These are phyloP conservation scores for Hypoxylon sp. DNA, from an alignment of 2,329 filamentous ascomycete genomes.

Conservation along the genomic window DNA sequence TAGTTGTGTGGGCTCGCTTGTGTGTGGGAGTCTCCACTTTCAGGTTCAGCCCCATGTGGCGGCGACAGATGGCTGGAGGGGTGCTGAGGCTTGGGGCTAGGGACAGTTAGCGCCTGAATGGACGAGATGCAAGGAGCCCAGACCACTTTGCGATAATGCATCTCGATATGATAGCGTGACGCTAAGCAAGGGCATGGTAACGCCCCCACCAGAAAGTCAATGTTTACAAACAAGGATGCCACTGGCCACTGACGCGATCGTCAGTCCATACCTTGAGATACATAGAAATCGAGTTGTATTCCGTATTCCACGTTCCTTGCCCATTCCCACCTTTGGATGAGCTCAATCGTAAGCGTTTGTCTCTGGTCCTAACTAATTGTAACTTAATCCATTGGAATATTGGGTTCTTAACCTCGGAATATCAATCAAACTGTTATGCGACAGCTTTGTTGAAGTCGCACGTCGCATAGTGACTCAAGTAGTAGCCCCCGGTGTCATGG, in stretches of 20 bases:
- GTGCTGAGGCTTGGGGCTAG: not conserved
- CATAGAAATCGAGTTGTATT: conserved; percentile 15
- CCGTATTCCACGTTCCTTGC: conserved; percentile 10
- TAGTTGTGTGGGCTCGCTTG: conserved; percentile 42
- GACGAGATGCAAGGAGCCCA: too few relatives aligned
- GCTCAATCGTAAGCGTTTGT: not conserved
- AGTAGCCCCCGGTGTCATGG: conserved; percentile 16
- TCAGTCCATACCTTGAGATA: not conserved
- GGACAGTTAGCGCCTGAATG: not conserved
- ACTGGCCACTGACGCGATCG: conserved; percentile 32
- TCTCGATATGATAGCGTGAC: not conserved
- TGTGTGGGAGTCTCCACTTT: conserved; percentile 21
- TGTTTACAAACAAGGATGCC: conserved; percentile 41
- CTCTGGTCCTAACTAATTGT: not conserved
- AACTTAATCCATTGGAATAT: not conserved
- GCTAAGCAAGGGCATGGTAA: not conserved
- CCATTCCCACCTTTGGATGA: not conserved
- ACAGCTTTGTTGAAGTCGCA: conserved; percentile 12
- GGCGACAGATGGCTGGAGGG: not conserved
- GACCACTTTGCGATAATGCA: not conserved
- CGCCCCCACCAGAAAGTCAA: conserved; percentile 30
- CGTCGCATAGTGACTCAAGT: not conserved
- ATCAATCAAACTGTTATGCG: not conserved
- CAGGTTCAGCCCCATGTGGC: conserved; percentile 30
- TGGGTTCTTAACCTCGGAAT: not conserved